Evolutionary conservation across 2,329 filamentous ascomycete genomes (phyloP), one percentile per base, ranked within the genome.

Genomic region (Scopulariopsis brevicaulis): DNA sequence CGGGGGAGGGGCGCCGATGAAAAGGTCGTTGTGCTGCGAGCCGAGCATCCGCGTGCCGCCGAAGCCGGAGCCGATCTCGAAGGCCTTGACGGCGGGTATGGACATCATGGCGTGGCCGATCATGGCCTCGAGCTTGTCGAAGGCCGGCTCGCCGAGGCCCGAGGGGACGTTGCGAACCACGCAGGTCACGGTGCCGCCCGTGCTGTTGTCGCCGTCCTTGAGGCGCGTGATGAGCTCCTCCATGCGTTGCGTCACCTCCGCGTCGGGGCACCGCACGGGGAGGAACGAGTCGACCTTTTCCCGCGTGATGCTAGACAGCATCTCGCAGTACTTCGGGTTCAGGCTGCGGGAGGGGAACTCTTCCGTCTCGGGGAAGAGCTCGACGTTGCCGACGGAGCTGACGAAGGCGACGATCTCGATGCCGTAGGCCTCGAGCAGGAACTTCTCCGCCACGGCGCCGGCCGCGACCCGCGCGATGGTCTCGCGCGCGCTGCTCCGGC

Each of bases 31-130:
- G 81, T 97, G 92, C 58, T 80, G 80, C n/a, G 88, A 94, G 24
- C 94, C 93, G 1, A 87, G 87, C 46, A 97, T 81, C 69, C 92
- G 87, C 66, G 87, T 88, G 59, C 94, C 93, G 55, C 80, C 85
- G 71, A 97, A 97, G 14, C 94, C 94, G 57, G 89, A 96, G 58
- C 94, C 94, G 63, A 97, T 86, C 70, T 97, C 93, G 68, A 97
- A 97, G 58, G 88, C 93, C 76, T 97, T 99, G 43, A 89, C 93
- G 3, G 94, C 91, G 5, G 94, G 94, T 65, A 97, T 96, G 69
- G 85, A 90, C 62, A 97, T 81, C 89, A 99, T 97, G 55, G 89
- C 94, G 68, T 97, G 93, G 28, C 84, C 92, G 53, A 99, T 84
- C 69, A 82, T 83, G 8, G 94, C 94, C 77, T 99, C 92, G 52